phyloP scores from a whole-genome alignment of 2,329 filamentous ascomycete genomes.

The Emmonsia crescens region DNA sequence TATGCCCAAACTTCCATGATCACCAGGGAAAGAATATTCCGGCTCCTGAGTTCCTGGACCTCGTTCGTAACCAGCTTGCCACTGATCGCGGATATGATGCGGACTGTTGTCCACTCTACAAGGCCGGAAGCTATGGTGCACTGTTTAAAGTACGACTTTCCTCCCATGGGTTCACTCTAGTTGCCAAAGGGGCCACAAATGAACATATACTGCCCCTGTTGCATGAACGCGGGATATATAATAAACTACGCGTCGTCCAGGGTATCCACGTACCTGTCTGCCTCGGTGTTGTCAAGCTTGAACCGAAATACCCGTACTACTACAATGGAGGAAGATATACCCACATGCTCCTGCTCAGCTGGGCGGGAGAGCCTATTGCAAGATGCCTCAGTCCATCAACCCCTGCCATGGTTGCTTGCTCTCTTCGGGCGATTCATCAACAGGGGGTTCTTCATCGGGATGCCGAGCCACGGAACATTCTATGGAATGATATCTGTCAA shows the following conservation, averaged over 20 bases:
- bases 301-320: conserved; percentile 2
- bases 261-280: conserved; percentile 5
- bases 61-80: conserved; percentile 5
- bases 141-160: conserved; percentile 7
- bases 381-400: neutral
- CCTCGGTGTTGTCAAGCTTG: conserved; percentile 4
- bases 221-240: neutral
- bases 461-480: conserved; percentile 5
- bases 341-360: conserved; percentile 7
- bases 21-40: neutral
- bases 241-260: conserved; percentile 3
- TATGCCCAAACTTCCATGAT: conserved; percentile 5
- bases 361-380: conserved; percentile 2
- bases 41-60: conserved; percentile 2
- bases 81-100: conserved; percentile 4
- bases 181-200: conserved; percentile 2
- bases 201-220: neutral
- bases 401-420: neutral
- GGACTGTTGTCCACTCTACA: conserved; percentile 7
- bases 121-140: conserved; percentile 4
- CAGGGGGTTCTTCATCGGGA: conserved; percentile 3
- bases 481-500: neutral
- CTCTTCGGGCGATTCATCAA: conserved; percentile 2
- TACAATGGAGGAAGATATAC: conserved; percentile 3
- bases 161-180: neutral